Conservation (phyloP, 169 alveolate genomes). For the Perkinsus chesapeaki region DNA sequence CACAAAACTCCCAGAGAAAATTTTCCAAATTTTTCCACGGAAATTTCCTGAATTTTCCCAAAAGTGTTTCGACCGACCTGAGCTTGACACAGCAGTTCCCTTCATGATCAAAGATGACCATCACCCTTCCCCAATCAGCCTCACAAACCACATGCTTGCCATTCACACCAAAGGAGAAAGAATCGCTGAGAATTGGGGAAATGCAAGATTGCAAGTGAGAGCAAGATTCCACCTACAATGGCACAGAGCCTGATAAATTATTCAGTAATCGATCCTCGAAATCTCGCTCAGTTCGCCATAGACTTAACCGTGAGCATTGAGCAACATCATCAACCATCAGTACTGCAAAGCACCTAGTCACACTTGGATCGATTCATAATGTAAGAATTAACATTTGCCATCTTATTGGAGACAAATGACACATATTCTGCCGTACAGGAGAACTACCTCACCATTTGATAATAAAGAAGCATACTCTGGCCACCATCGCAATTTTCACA, state of each 20-base stretch:
- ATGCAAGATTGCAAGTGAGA: not conserved
- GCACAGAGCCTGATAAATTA: not conserved
- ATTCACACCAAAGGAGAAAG: not conserved
- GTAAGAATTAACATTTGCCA: no score
- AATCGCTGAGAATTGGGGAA: not conserved
- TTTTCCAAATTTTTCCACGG: no score
- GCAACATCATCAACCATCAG: not conserved
- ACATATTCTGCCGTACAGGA: not conserved
- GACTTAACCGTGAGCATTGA: not conserved
- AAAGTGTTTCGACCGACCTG: not conserved
- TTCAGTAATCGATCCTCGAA: not conserved
- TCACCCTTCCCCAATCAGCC: not conserved
- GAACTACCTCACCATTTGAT: no score
- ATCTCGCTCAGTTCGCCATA: not conserved
- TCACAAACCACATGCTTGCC: not conserved
- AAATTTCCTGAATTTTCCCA: no score
- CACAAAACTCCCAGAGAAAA: no score
- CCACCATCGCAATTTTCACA: no score
- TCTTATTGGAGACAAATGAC: not conserved
- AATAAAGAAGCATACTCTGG: no score
- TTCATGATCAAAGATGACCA: not conserved
- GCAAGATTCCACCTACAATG: not conserved
- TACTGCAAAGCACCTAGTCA: not conserved
- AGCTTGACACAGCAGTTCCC: not conserved
- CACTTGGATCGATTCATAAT: no score